Evolutionary conservation across 2,329 filamentous ascomycete species (phyloP).

Genomic region (Boeremia exigua): DNA sequence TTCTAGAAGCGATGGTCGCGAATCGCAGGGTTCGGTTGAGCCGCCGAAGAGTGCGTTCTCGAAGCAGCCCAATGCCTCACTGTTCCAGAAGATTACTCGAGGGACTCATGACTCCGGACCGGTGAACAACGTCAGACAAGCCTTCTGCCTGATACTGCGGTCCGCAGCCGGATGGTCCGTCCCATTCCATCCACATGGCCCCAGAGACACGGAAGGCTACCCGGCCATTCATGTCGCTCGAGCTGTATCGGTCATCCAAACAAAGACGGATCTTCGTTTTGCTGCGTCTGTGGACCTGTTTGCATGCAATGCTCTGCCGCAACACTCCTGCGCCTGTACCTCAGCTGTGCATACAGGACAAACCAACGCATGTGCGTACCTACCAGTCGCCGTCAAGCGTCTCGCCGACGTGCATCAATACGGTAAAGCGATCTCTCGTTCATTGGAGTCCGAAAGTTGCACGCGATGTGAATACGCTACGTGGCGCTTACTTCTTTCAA

Average conservation of each 20-base stretch:
- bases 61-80: background rate
- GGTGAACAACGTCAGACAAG: conserved; percentile 4
- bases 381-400: background rate
- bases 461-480: conserved; percentile 6
- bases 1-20: background rate
- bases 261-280: background rate
- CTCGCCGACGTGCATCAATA: background rate
- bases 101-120: background rate
- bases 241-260: background rate
- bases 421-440: background rate
- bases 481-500: conserved; percentile 8
- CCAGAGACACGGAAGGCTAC: background rate
- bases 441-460: conserved; percentile 3
- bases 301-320: background rate
- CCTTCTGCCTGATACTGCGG: conserved; percentile 6
- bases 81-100: conserved; percentile 1
- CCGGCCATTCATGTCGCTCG: background rate
- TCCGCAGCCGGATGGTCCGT: conserved; percentile 4
- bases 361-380: background rate
- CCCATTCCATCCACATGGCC: background rate
- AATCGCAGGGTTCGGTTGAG: background rate
- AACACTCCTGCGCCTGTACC: background rate
- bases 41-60: background rate
- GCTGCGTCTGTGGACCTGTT: background rate
- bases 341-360: conserved; percentile 7